A percentile compares a stretch with the other conserved stretches of the same genome.
These are phyloP conservation scores for Malus asiatica DNA, from an alignment of 306 rosid genomes.

Conservation along the genomic window DNA sequence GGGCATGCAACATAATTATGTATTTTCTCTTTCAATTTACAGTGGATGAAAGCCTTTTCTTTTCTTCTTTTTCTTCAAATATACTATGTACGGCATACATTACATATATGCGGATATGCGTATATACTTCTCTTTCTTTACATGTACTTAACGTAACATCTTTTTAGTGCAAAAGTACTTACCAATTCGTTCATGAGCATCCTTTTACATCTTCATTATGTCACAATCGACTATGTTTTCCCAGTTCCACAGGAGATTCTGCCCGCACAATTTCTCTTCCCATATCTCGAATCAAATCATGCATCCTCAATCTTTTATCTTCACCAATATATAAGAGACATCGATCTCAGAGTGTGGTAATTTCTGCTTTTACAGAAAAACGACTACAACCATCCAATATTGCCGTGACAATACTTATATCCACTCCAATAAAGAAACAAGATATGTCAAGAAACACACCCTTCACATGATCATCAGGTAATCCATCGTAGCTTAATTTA, in stretches of 20 bases:
- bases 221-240: neutral
- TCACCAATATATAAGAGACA: constrained; percentile 22
- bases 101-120: neutral
- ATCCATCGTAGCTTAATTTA: constrained; percentile 18
- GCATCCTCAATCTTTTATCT: neutral
- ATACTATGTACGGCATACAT: neutral
- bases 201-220: neutral
- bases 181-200: neutral
- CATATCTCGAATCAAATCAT: too few species aligned
- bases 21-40: too few species aligned
- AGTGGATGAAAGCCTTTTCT: too few species aligned
- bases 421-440: constrained; percentile 22
- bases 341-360: constrained; percentile 14
- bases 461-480: neutral
- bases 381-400: constrained; percentile 26
- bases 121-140: neutral
- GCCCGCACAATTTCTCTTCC: too few species aligned
- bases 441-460: constrained; percentile 35
- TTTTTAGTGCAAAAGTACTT: neutral
- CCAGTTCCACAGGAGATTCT: too few species aligned
- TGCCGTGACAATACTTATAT: neutral
- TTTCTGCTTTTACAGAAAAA: constrained; percentile 19
- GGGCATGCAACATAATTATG: too few species aligned
- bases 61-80: neutral
- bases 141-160: neutral